Percentiles rank a stretch among this genome's conserved stretches.
These are phyloP conservation scores for Phialocephala sp. DNA, from an alignment of 2,329 filamentous ascomycete species.

Conservation along the genomic window DNA sequence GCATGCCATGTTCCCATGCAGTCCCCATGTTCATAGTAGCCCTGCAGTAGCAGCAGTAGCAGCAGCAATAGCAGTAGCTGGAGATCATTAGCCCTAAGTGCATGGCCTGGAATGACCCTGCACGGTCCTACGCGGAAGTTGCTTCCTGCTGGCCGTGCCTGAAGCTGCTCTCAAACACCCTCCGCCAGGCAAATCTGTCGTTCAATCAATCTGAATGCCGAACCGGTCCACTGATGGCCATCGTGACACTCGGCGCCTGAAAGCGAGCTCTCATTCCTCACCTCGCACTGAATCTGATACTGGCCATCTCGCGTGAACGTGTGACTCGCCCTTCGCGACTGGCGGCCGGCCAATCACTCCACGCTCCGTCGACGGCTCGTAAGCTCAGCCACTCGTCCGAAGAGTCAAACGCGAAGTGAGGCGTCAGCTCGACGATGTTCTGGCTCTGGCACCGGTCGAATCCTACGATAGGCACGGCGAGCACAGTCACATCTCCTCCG, in stretches of 20 bases:
- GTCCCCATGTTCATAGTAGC: neutral
- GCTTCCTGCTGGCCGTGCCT: constrained; percentile 13
- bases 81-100: constrained; percentile 5
- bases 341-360: constrained; percentile 19
- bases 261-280: constrained; percentile 30
- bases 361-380: neutral
- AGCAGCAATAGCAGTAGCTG: neutral
- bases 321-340: constrained; percentile 34
- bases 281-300: constrained; percentile 27
- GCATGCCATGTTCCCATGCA: neutral
- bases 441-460: neutral
- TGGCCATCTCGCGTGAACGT: constrained; percentile 8
- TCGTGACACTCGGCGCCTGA: constrained; percentile 24
- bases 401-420: constrained; percentile 22
- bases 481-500: neutral
- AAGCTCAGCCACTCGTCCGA: constrained; percentile 20
- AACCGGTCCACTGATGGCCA: neutral
- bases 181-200: neutral
- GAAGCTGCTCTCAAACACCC: constrained; percentile 11
- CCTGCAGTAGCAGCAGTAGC: neutral
- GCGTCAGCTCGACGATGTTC: constrained; percentile 18
- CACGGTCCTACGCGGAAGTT: neutral
- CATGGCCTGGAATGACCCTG: constrained; percentile 11
- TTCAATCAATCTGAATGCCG: neutral
- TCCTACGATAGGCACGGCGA: neutral